phyloP scores from a whole-genome alignment of 2,329 filamentous ascomycete genomes.

The Mariannaea sp. region DNA sequence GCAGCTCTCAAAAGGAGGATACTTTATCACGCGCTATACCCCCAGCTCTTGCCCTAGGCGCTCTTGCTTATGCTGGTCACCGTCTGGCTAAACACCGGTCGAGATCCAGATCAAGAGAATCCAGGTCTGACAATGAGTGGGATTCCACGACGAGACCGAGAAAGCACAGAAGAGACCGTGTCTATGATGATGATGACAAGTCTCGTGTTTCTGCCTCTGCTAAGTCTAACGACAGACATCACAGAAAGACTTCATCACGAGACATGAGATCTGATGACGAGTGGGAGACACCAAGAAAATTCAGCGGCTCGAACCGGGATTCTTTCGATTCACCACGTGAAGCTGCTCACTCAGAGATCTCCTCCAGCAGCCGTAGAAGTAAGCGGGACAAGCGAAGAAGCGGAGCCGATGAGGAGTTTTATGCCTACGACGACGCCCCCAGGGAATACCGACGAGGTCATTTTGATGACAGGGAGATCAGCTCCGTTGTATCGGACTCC shows the following conservation, averaged over 20 bases:
- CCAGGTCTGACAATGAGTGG: constrained; percentile 35
- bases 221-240: background rate
- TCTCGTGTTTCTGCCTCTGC: constrained; percentile 7
- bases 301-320: constrained; percentile 46
- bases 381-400: constrained; percentile 48
- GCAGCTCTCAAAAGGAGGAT: constrained; percentile 19
- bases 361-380: constrained; percentile 48
- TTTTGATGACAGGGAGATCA: constrained; percentile 53
- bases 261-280: constrained; percentile 38
- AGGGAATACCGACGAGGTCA: constrained; percentile 47
- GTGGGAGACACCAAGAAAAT: constrained; percentile 39
- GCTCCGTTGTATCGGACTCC: constrained; percentile 55
- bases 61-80: constrained; percentile 14
- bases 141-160: constrained; percentile 39
- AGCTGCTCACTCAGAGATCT: constrained; percentile 45
- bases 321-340: constrained; percentile 41
- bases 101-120: constrained; percentile 12
- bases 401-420: constrained; percentile 44
- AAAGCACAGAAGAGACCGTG: constrained; percentile 22
- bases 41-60: constrained; percentile 29
- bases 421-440: constrained; percentile 43
- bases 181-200: constrained; percentile 2
- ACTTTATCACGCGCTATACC: constrained; percentile 1
- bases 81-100: constrained; percentile 7
- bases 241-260: constrained; percentile 1